Conservation (phyloP, 73 alveolate genomes). For the Blepharisma stoltei region DNA sequence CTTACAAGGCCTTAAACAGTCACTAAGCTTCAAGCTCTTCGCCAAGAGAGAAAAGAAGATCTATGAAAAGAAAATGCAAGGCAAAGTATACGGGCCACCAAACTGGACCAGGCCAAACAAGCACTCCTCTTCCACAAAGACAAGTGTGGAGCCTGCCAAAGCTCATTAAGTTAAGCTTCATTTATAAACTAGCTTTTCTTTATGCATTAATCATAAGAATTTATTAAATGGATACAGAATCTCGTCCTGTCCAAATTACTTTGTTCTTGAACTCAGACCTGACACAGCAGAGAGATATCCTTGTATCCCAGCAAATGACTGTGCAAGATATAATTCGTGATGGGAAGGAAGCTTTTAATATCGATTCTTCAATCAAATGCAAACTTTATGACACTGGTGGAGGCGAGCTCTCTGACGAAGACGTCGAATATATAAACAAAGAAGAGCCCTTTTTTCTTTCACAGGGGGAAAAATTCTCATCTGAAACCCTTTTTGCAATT, state of each 20-base stretch:
- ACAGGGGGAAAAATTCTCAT: slow-evolving; percentile 20
- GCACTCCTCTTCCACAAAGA: neutral
- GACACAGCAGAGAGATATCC: too few relatives aligned
- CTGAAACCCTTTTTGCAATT: slow-evolving; percentile 40
- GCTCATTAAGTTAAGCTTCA: too few relatives aligned
- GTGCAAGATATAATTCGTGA: neutral
- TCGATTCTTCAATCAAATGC: neutral
- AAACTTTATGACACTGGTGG: slow-evolving; percentile 6
- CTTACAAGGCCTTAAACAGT: neutral
- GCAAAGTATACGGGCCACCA: slow-evolving; percentile 30
- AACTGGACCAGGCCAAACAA: slow-evolving; percentile 16
- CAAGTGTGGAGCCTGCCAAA: too few relatives aligned
- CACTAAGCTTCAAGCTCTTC: slow-evolving; percentile 19
- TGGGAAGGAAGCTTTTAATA: neutral
- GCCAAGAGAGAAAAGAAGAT: neutral
- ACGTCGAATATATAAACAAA: neutral
- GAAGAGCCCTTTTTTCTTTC: slow-evolving; percentile 1
- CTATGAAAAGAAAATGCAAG: slow-evolving; percentile 27
- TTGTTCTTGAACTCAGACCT: too few relatives aligned
- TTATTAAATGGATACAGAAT: too few relatives aligned
- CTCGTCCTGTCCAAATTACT: too few relatives aligned
- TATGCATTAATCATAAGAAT: too few relatives aligned
- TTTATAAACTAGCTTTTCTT: too few relatives aligned
- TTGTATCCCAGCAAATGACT: slow-evolving; percentile 11
- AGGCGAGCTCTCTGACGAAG: slow-evolving; percentile 5